A percentile compares a stretch with the other conserved stretches of the same genome.
phyloP scores from a whole-genome alignment of 495 filamentous ascomycete species.

The Neurospora sp. region DNA sequence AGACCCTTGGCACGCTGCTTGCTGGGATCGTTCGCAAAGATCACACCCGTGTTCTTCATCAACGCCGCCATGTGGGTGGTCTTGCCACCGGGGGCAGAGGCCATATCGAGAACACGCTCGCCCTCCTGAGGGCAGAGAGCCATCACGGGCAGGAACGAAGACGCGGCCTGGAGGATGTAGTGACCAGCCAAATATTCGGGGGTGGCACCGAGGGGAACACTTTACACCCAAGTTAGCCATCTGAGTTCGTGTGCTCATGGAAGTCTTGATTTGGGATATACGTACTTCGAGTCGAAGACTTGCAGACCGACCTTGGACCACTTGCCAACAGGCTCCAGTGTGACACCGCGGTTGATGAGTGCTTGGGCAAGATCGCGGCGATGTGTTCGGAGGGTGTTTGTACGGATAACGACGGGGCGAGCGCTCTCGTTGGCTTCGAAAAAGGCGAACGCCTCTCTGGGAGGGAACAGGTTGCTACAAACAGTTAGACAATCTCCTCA shows the following conservation, averaged over 20 bases:
- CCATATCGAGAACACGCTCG: slow-evolving; percentile 84
- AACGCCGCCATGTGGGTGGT: slow-evolving; percentile 92
- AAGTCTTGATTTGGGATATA: background rate
- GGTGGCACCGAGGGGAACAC: slow-evolving; percentile 89
- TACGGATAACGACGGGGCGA: slow-evolving; percentile 70
- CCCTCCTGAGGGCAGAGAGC: slow-evolving; percentile 87
- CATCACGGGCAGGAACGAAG: slow-evolving; percentile 96
- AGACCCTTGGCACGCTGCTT: slow-evolving; percentile 89
- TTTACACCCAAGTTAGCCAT: background rate
- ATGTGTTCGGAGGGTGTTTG: slow-evolving; percentile 89
- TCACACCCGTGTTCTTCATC: slow-evolving; percentile 95
- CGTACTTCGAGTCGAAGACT: slow-evolving; percentile 70
- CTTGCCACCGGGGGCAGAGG: slow-evolving; percentile 95
- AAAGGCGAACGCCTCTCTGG: slow-evolving; percentile 92
- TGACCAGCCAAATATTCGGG: slow-evolving; percentile 95
- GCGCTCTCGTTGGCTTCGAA: slow-evolving; percentile 94
- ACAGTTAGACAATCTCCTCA: slow-evolving; percentile 23
- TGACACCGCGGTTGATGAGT: slow-evolving; percentile 93
- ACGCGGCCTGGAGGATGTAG: slow-evolving; percentile 95
- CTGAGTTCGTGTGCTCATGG: background rate
- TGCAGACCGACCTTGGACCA: slow-evolving; percentile 98
- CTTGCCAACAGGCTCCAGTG: slow-evolving; percentile 92
- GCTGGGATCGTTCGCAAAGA: slow-evolving; percentile 95
- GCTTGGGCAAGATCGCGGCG: slow-evolving; percentile 85
- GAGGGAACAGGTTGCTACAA: slow-evolving; percentile 65